A percentile compares a stretch with the other conserved stretches of the same genome.
Evolutionary conservation across 768 basidiomycete species (phyloP).

Genomic region (Tulasnella sp.): DNA sequence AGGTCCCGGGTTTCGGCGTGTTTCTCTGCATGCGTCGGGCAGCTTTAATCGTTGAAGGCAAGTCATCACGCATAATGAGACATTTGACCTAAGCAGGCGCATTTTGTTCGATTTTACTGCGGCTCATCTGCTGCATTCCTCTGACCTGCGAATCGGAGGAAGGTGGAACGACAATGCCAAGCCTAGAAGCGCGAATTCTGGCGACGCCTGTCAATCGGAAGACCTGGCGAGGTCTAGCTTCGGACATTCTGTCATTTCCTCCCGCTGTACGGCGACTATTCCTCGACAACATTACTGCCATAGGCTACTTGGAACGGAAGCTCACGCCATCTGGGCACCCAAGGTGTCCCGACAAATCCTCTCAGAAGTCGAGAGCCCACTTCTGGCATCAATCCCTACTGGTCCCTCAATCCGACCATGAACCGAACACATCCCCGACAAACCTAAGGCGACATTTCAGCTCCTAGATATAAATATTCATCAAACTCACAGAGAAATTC

Average conservation of each 20-base stretch:
- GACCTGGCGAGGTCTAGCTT: not conserved
- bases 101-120: not conserved
- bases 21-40: not conserved
- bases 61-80: not conserved
- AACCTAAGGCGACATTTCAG: not conserved
- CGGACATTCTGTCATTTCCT: not conserved
- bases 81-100: not conserved
- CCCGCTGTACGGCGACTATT: not conserved
- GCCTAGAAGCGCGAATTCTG: not conserved
- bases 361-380: not conserved
- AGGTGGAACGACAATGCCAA: not conserved
- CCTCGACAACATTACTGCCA: not conserved
- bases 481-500: not conserved
- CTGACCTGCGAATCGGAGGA: slow-evolving; percentile 1
- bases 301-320: not conserved
- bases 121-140: not conserved
- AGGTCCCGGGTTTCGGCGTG: not conserved
- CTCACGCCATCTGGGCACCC: not conserved
- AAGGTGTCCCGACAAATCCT: not conserved
- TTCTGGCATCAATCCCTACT: not conserved
- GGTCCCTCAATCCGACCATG: not conserved
- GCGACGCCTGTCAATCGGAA: slow-evolving; percentile 1
- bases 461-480: not conserved
- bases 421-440: not conserved
- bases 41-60: not conserved